These are phyloP conservation scores for Cryptosporidium parvum DNA, from an alignment of 169 alveolate species.

Conservation along the genomic window DNA sequence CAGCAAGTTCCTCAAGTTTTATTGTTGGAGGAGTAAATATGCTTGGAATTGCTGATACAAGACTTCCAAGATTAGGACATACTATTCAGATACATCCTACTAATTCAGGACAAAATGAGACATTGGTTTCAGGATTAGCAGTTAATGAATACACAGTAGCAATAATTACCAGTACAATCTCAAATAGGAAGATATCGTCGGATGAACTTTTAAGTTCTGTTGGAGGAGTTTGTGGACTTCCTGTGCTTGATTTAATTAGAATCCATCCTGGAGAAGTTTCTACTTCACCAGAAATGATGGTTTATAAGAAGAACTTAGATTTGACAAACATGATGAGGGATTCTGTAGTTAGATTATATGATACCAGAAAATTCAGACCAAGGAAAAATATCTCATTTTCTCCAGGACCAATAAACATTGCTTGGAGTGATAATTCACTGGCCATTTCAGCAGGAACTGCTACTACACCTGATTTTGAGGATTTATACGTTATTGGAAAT, in stretches of 20 bases:
- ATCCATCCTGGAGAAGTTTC: constrained; percentile 67
- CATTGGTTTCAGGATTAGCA: constrained; percentile 52
- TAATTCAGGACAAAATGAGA: not conserved
- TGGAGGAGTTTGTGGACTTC: constrained; percentile 62
- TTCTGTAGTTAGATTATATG: constrained; percentile 46
- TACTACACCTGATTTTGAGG: constrained; percentile 33
- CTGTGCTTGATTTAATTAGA: constrained; percentile 60
- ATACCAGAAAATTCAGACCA: constrained; percentile 58
- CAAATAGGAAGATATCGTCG: constrained; percentile 5
- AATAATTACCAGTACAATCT: constrained; percentile 41
- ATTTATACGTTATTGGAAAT: constrained; percentile 57
- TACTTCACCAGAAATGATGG: constrained; percentile 66
- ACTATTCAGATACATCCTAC: constrained; percentile 49
- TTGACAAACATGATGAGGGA: constrained; percentile 54
- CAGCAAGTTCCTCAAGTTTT: constrained; percentile 28
- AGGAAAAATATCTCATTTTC: constrained; percentile 60
- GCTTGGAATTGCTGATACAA: constrained; percentile 60
- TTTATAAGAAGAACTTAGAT: constrained; percentile 50
- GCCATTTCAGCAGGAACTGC: constrained; percentile 36
- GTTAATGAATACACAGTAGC: constrained; percentile 67
- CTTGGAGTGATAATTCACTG: constrained; percentile 61
- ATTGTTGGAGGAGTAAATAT: constrained; percentile 64
- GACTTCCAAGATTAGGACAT: constrained; percentile 59
- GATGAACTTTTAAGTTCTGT: constrained; percentile 45
- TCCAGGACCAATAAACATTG: constrained; percentile 63